These are phyloP conservation scores for Deakozyma indianensis DNA, from an alignment of 805 yeast species.

Conservation along the genomic window DNA sequence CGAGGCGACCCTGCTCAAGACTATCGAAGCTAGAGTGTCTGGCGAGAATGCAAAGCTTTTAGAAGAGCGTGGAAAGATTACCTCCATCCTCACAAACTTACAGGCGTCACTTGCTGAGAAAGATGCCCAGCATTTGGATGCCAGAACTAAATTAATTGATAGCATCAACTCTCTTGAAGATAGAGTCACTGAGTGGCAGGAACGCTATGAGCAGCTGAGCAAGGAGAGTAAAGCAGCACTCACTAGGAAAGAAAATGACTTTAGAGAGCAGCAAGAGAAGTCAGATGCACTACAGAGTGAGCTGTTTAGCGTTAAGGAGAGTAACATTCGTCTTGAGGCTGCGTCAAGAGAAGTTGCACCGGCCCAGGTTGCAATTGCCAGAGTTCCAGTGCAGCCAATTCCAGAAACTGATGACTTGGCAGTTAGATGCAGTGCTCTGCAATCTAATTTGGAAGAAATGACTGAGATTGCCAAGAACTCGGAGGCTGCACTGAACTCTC, in stretches of 20 bases:
- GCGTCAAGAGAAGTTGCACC: not conserved
- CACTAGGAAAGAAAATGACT: conserved; percentile 40
- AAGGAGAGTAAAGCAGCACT: conserved; percentile 38
- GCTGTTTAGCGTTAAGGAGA: not conserved
- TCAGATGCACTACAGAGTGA: conserved; percentile 32
- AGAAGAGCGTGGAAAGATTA: conserved; percentile 46
- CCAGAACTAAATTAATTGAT: conserved; percentile 32
- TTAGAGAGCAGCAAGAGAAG: conserved; percentile 44
- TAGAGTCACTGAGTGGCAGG: conserved; percentile 30
- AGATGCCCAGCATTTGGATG: conserved; percentile 22
- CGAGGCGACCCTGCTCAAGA: conserved; percentile 38
- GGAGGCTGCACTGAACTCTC: not conserved
- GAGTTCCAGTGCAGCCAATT: not conserved
- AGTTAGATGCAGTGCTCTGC: not conserved
- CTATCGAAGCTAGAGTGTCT: conserved; percentile 35
- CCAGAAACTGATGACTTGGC: conserved; percentile 1
- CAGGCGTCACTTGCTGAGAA: conserved; percentile 41
- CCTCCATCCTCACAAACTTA: conserved; percentile 40
- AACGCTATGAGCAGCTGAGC: conserved; percentile 30
- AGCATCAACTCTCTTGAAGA: conserved; percentile 36
- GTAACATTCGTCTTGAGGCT: not conserved
- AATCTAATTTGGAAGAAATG: not conserved
- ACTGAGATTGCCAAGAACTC: not conserved
- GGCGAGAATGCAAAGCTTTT: conserved; percentile 38
- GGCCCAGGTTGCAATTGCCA: not conserved